These are phyloP conservation scores for Hypsizygus marmoreus DNA, from an alignment of 768 basidiomycete species.

Conservation along the genomic window DNA sequence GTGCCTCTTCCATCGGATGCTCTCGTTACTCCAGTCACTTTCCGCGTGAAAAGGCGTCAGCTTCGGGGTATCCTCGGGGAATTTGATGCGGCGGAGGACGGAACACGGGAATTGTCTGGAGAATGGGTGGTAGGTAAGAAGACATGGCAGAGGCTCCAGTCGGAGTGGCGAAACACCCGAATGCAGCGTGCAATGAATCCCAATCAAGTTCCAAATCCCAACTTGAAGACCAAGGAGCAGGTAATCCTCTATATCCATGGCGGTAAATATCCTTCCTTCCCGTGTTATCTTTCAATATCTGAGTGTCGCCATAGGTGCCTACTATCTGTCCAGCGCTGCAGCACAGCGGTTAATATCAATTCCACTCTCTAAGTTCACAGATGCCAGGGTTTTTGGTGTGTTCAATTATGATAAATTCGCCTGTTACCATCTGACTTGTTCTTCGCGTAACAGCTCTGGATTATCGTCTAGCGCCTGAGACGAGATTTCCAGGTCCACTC, in stretches of 20 bases:
- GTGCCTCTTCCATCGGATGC: constrained; percentile 91
- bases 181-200: constrained; percentile 18
- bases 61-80: constrained; percentile 80
- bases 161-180: constrained; percentile 68
- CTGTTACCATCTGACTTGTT: constrained; percentile 1
- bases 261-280: constrained; percentile 47
- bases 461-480: constrained; percentile 95
- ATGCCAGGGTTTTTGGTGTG: constrained; percentile 81
- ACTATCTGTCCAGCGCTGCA: constrained; percentile 89
- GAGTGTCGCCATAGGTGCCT: constrained; percentile 62
- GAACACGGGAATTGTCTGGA: constrained; percentile 79
- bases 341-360: constrained; percentile 91
- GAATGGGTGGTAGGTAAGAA: constrained; percentile 98
- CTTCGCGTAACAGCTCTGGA: constrained; percentile 66
- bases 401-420: constrained; percentile 1
- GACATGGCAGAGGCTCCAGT: constrained; percentile 85
- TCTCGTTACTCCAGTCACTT: constrained; percentile 92
- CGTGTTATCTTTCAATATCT: not conserved
- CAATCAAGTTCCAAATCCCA: constrained; percentile 17
- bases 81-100: constrained; percentile 75
- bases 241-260: constrained; percentile 95
- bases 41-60: constrained; percentile 69
- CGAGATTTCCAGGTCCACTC: constrained; percentile 84
- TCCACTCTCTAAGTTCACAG: constrained; percentile 84
- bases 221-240: constrained; percentile 58